Conservation (phyloP, 345 rosid species). For the Hevea brasiliensis region DNA sequence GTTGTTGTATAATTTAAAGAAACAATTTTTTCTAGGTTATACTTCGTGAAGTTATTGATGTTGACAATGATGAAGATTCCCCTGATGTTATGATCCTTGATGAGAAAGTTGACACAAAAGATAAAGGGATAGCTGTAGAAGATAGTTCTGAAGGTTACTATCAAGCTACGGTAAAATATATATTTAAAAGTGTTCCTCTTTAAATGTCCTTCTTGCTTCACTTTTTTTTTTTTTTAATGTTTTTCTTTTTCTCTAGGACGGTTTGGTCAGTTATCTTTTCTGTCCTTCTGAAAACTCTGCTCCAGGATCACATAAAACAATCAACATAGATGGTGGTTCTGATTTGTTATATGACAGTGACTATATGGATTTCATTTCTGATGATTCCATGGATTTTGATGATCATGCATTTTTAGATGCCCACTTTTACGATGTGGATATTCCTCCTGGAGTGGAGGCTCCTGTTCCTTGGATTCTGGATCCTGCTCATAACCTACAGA, state of each 20-base stretch:
- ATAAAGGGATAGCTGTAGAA: constrained; percentile 64
- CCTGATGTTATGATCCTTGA: constrained; percentile 42
- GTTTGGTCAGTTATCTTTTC: constrained; percentile 4
- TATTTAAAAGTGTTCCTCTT: not conserved
- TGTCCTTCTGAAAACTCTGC: constrained; percentile 21
- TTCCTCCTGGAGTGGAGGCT: constrained; percentile 83
- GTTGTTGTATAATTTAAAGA: not conserved
- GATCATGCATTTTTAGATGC: constrained; percentile 56
- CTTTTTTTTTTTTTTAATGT: not conserved
- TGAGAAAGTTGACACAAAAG: constrained; percentile 35
- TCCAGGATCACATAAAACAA: constrained; percentile 35
- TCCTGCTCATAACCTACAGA: constrained; percentile 23
- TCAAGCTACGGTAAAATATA: constrained; percentile 28
- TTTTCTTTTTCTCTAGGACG: constrained; percentile 12
- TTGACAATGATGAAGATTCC: constrained; percentile 51
- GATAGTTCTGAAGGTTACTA: constrained; percentile 25
- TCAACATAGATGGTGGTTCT: constrained; percentile 37
- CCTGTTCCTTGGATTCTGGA: constrained; percentile 58
- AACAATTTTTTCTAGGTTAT: constrained; percentile 37
- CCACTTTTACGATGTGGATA: constrained; percentile 58
- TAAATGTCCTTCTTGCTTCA: not conserved
- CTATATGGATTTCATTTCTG: constrained; percentile 20
- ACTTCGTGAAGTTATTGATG: constrained; percentile 52
- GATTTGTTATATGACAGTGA: constrained; percentile 38
- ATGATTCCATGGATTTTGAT: constrained; percentile 43